phyloP scores from a whole-genome alignment of 331 rosid species.

The Pyrus hybrid region DNA sequence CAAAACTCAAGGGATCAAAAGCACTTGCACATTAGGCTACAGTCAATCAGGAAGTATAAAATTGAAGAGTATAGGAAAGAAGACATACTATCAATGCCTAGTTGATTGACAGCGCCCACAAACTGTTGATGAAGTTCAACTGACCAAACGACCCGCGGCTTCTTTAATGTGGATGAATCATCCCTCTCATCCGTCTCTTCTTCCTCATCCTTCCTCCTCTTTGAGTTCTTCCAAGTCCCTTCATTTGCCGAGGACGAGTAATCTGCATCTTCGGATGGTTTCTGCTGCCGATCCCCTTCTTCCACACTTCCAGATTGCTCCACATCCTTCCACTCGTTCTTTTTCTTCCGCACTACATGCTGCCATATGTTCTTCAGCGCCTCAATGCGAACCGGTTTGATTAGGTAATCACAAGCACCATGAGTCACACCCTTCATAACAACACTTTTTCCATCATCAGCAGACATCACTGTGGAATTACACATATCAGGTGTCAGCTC shows the following conservation, averaged over 20 bases:
- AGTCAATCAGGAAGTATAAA: neutral
- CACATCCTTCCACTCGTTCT: constrained; percentile 77
- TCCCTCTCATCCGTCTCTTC: constrained; percentile 89
- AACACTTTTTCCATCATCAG: constrained; percentile 76
- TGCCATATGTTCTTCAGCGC: constrained; percentile 98
- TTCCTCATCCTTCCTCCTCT: constrained; percentile 88
- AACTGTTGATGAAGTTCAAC: constrained; percentile 99
- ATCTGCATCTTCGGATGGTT: constrained; percentile 74
- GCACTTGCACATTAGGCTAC: neutral
- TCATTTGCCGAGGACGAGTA: constrained; percentile 97
- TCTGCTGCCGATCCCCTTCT: constrained; percentile 80
- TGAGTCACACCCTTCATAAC: constrained; percentile 99
- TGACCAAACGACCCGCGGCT: constrained; percentile 97
- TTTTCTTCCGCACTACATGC: constrained; percentile 87
- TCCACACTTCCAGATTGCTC: constrained; percentile 92
- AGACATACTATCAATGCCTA: constrained; percentile 91
- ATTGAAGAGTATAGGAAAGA: constrained; percentile 7
- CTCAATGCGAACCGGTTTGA: constrained; percentile 93
- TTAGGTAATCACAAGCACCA: constrained; percentile 97
- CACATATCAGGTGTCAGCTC: constrained; percentile 14
- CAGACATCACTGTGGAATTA: constrained; percentile 85
- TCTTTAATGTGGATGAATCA: constrained; percentile 80
- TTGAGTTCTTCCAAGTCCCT: constrained; percentile 73
- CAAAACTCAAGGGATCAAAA: neutral
- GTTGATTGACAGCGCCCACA: constrained; percentile 92